Evolutionary conservation across 2,329 filamentous ascomycete genomes (phyloP), one percentile per base, ranked within the genome.

Genomic region (Zasmidium angulare): DNA sequence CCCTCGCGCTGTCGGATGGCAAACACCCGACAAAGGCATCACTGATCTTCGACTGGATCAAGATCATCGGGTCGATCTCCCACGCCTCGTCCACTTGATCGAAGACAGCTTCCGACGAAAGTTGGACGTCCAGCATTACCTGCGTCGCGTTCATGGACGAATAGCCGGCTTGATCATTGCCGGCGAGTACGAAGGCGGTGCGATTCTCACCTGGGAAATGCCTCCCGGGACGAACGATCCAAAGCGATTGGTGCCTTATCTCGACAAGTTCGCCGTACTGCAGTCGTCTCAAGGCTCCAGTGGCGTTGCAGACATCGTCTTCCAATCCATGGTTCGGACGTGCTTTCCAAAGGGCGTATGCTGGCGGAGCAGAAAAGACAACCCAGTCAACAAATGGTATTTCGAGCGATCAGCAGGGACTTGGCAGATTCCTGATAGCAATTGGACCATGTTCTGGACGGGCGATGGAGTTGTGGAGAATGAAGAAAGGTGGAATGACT

Each of bases 391-490:
- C 72, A 97, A 97, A 73, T 99, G 95, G 95, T 99, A 99, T 74
- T 97, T 98, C 76, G 95, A 99, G 76, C 83, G 95, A 50, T 91
- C 90, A 1, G 79, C 84, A 50, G 95, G 95, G 0, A 93, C 88
- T 1, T 89, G 88, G 82, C 95, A 96, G 77, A 77, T 99, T 40
- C 81, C 84, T 0, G 86, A 84, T n/a, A 90, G 85, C 49, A 88
- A 93, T 67, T 99, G 95, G 95, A 91, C 92, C 2, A 97, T 98
- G 92, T 99, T 99, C 71, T 99, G 95, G 93, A 99, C 95, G 1
- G 81, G 84, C 0, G 84, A 85, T 50, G 80, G 88, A 57, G 78
- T 85, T 47, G 77, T 84, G 50, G 81, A 80, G 55, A 72, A 69
- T 50, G 59, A 64, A 58, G 64, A 67, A 60, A 74, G 74, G 59